phyloP scores from a whole-genome alignment of 2,329 filamentous ascomycete species.

The Colletotrichum spinosum region DNA sequence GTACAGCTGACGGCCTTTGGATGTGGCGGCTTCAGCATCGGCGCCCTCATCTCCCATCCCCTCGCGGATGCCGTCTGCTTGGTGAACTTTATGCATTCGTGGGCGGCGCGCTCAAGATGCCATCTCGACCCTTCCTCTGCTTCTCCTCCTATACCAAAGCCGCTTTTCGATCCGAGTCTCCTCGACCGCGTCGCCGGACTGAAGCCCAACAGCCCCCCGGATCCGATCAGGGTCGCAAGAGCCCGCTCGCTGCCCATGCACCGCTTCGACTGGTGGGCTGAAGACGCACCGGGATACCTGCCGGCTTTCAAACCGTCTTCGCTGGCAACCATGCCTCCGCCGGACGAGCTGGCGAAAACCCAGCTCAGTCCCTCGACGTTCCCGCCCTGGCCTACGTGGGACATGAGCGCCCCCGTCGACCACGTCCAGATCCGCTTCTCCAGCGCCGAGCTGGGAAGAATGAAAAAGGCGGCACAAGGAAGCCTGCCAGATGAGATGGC shows the following conservation, averaged over 20 bases:
- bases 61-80: conserved; percentile 58
- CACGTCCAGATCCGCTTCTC: conserved; percentile 53
- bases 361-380: conserved; percentile 46
- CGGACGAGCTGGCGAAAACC: background rate
- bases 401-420: conserved; percentile 47
- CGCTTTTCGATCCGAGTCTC: conserved; percentile 53
- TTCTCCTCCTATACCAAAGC: background rate
- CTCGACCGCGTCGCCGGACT: conserved; percentile 51
- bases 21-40: conserved; percentile 55
- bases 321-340: conserved; percentile 41
- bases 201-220: conserved; percentile 34
- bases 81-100: conserved; percentile 55
- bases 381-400: conserved; percentile 57
- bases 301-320: conserved; percentile 42
- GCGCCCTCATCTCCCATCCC: conserved; percentile 55
- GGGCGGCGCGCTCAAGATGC: conserved; percentile 48
- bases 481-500: conserved; percentile 25
- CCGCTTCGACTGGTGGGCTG: conserved; percentile 60
- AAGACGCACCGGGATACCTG: conserved; percentile 45
- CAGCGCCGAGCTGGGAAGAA: conserved; percentile 45
- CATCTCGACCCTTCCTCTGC: conserved; percentile 10
- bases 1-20: conserved; percentile 55
- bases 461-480: conserved; percentile 43
- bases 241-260: conserved; percentile 56
- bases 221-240: conserved; percentile 42